Evolutionary conservation across 2,329 filamentous ascomycete genomes (phyloP).

Genomic region (Aspergillus chevalieri): DNA sequence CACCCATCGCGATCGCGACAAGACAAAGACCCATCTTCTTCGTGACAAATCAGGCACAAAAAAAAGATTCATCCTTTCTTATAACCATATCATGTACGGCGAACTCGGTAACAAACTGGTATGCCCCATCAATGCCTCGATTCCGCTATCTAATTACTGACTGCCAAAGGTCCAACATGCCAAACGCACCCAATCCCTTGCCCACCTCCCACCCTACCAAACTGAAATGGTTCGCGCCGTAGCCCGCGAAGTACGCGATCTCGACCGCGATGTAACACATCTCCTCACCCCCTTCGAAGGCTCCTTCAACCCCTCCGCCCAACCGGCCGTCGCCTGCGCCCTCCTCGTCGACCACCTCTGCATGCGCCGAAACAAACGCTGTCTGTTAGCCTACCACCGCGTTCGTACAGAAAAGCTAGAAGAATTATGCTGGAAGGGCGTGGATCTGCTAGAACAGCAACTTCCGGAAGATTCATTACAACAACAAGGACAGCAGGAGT

Average conservation of each 20-base stretch:
- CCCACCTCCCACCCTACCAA: conserved; percentile 84
- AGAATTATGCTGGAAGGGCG: conserved; percentile 85
- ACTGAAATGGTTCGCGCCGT: conserved; percentile 83
- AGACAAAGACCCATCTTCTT: too few species aligned
- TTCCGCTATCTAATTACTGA: neutral
- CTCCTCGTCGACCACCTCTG: conserved; percentile 89
- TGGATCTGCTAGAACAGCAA: conserved; percentile 67
- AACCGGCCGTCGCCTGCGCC: conserved; percentile 79
- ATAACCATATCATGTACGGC: conserved; percentile 59
- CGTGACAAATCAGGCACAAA: neutral
- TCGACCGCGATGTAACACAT: conserved; percentile 75
- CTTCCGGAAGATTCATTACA: conserved; percentile 47
- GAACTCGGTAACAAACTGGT: conserved; percentile 83
- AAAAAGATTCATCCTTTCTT: neutral
- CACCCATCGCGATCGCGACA: neutral
- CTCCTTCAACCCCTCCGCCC: conserved; percentile 74
- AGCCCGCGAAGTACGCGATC: conserved; percentile 84
- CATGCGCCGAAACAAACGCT: conserved; percentile 94
- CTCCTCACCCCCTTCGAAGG: conserved; percentile 78
- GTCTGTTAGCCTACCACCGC: conserved; percentile 86
- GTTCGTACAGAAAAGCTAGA: conserved; percentile 87
- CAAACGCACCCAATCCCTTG: conserved; percentile 83
- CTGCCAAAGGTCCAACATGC: conserved; percentile 75
- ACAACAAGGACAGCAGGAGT: conserved; percentile 16
- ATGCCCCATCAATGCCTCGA: conserved; percentile 17